A percentile compares a stretch with the other conserved stretches of the same genome.
Conservation (phyloP, 257 asterid genomes). For the Lantana camara region DNA sequence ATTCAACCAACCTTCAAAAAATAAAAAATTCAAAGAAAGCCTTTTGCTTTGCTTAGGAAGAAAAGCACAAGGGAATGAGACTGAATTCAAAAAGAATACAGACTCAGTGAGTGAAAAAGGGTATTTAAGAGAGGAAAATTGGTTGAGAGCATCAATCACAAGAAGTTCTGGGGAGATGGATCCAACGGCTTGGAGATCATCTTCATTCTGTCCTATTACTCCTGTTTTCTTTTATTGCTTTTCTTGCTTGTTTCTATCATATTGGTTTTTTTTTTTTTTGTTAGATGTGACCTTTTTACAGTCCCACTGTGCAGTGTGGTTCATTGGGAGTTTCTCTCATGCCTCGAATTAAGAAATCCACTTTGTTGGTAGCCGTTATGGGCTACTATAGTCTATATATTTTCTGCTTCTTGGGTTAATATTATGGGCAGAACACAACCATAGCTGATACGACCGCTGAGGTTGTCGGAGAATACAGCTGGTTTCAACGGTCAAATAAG, state of each 20-base stretch:
- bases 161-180: conserved; percentile 51
- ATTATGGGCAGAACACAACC: conserved; percentile 27
- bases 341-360: conserved; percentile 42
- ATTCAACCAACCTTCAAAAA: background rate
- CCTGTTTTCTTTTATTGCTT: background rate
- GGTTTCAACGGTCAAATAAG: conserved; percentile 64
- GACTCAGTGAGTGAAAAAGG: conserved; percentile 22
- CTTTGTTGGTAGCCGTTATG: conserved; percentile 73
- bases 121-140: conserved; percentile 42
- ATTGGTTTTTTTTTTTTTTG: conserved; percentile 4
- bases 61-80: conserved; percentile 10
- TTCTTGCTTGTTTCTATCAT: conserved; percentile 4
- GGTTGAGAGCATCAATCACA: conserved; percentile 39
- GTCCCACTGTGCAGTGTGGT: conserved; percentile 21
- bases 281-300: conserved; percentile 33
- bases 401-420: conserved; percentile 28
- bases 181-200: conserved; percentile 61
- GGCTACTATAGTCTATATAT: conserved; percentile 22
- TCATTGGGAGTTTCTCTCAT: conserved; percentile 5
- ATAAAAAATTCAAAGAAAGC: background rate
- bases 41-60: conserved; percentile 1
- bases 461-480: conserved; percentile 56
- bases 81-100: conserved; percentile 30
- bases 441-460: conserved; percentile 44
- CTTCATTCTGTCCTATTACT: conserved; percentile 39